Evolutionary conservation across 2,329 filamentous ascomycete species (phyloP), one percentile per base, ranked within the genome.

Genomic region (Curvularia sp.): DNA sequence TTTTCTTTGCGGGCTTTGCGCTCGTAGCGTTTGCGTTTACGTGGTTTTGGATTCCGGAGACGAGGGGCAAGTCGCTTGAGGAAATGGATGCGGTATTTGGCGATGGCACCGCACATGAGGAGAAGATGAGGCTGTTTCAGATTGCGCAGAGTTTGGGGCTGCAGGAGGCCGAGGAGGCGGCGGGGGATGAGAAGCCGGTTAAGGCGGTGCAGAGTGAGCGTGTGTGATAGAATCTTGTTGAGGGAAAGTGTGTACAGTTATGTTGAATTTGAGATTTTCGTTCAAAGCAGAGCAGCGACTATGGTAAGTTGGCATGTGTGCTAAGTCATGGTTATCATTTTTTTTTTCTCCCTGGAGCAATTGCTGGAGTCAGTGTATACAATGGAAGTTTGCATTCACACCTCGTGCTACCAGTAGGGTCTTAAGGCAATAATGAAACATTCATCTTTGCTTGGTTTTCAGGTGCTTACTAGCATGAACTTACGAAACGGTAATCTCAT

Each of bases 61-160:
- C 92, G 49, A 95, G 94, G 82, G 90, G 90, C 4, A 83, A 92
- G 10, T 86, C 85, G 0, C 83, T 95, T 13, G 92, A 96, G 75
- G 85, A 95, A 77, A 88, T 96, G 55, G 91, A 95, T 80, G 86
- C 85, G 81, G 93, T 93, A 88, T 88, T 93, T 83, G 90, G 92
- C 80, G 90, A 94, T 84, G 87, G 85, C 38, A 91, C 85, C 6
- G 89, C 90, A 43, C 86, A 89, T 62, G 62, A 70, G 44, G 67
- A 69, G 62, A 70, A 70, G 58, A 62, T 38, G 2, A 61, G 67
- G 38, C 2, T 69, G 24, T 64, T 61, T 18, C 53, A 54, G 1
- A 71, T 71, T 51, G 68, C 68, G 20, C 53, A 59, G 24, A 63
- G 62, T 33, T 26, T 71, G n/a, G 64, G 67, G 1, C 38, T 69